phyloP scores from a whole-genome alignment of 345 rosid genomes.

The Heritiera fomes region DNA sequence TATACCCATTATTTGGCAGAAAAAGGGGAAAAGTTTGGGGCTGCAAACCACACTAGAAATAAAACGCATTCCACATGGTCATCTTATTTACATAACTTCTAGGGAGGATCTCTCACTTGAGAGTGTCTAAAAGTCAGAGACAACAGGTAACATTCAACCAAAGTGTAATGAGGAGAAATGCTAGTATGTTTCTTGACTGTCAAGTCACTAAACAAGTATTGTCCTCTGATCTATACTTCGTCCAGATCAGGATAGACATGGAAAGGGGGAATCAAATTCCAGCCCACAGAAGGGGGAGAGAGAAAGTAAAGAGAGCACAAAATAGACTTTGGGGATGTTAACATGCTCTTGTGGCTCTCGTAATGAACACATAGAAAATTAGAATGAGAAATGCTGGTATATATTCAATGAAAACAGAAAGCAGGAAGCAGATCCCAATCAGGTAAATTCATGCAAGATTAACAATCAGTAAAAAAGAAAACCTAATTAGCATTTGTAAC shows the following conservation, averaged over 20 bases:
- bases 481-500: neutral
- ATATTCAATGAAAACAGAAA: neutral
- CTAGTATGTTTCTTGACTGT: neutral
- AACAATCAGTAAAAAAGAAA: neutral
- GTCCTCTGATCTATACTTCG: neutral
- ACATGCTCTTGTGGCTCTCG: neutral
- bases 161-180: conserved; percentile 1
- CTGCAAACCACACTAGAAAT: neutral
- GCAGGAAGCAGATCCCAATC: neutral
- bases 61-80: neutral
- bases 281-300: neutral
- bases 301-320: neutral
- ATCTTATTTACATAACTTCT: neutral
- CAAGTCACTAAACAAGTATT: neutral
- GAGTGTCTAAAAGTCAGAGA: neutral
- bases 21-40: too few relatives aligned
- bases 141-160: neutral
- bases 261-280: neutral
- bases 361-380: neutral
- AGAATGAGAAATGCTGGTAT: neutral
- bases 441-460: neutral
- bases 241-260: neutral
- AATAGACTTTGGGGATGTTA: neutral
- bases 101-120: neutral
- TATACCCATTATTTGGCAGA: too few relatives aligned